phyloP scores from a whole-genome alignment of 1,139 yeast species.

The Yamadazyma membranifaciens region DNA sequence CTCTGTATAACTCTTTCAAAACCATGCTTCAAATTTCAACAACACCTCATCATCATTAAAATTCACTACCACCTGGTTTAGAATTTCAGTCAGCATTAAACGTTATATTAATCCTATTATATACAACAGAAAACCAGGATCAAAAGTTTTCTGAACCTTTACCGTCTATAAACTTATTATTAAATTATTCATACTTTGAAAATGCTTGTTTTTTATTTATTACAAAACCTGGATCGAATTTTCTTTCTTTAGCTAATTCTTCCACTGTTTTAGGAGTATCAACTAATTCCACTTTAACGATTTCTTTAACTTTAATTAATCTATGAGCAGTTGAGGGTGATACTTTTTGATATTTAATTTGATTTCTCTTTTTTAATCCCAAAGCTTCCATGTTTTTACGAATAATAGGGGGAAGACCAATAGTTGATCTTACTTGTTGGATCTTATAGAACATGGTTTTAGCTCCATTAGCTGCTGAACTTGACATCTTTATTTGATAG shows the following conservation, averaged over 20 bases:
- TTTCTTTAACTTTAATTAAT: constrained; percentile 79
- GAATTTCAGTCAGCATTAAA: neutral
- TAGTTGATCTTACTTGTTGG: constrained; percentile 76
- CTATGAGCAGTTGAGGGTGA: constrained; percentile 84
- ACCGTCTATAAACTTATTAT: neutral
- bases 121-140: constrained; percentile 5
- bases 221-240: constrained; percentile 60
- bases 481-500: constrained; percentile 12
- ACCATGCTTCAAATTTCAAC: no score
- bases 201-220: constrained; percentile 18
- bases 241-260: constrained; percentile 58
- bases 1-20: no score
- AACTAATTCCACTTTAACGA: constrained; percentile 81
- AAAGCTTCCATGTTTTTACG: constrained; percentile 67
- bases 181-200: constrained; percentile 12
- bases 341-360: constrained; percentile 69
- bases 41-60: no score
- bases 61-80: no score
- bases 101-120: constrained; percentile 9
- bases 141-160: neutral
- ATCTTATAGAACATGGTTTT: constrained; percentile 50
- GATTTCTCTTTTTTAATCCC: constrained; percentile 76
- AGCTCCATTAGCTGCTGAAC: constrained; percentile 10
- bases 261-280: constrained; percentile 47
- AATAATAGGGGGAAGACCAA: constrained; percentile 74